Base-by-base conservation (phyloP, 2,329 filamentous ascomycete species). In the Venturia aucupariae region DNA sequence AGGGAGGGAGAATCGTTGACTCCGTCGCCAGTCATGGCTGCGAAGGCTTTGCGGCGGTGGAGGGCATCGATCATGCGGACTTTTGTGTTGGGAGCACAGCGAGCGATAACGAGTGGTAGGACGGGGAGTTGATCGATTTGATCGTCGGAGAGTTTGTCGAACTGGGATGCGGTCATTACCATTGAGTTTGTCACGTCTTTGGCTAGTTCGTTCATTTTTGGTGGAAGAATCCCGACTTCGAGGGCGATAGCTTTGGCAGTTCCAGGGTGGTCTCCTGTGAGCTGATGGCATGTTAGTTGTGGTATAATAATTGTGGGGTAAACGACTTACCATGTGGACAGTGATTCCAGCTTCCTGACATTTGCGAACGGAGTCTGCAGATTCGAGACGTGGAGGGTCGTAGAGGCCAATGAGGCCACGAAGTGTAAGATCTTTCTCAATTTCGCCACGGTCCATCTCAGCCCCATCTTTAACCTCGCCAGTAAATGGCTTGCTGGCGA, bases 341-440 rank as follows among this genome's bases (percentile, higher is more conserved):
- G 75, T 77, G 59, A 80, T 80, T 27, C 78, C 78, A 48, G 78
- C 78, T 54, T 74, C 70, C 65, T 79, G 77, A 44, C 78, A 80
- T 64, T 77, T 73, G 38, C 72, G 72, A 62, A 80, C 78, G 10
- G 78, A 77, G 39, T 71, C 82, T 32, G 87, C 89, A 0, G 90
- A 91, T 76, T 95, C 91, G 2, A 86, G 84, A 1, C 91, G 89
- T 64, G 91, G 91, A 3, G 91, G 91, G 69, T 96, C 91, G 72
- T 94, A 94, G 67, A 96, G 88, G 64, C 90, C 91, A 60, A 89
- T 86, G 13, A 96, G 82, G n/a, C 92, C 92, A 19, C 90, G 83
- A 67, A 95, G 89, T 2, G 81, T 82, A 38, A 96, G 83, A 41
- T 84, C 80, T 41, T 79, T 78, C 72, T 95, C 91, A 19, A 93